Conservation (phyloP, 495 filamentous ascomycete genomes). For the Penicillium cinerascens region DNA sequence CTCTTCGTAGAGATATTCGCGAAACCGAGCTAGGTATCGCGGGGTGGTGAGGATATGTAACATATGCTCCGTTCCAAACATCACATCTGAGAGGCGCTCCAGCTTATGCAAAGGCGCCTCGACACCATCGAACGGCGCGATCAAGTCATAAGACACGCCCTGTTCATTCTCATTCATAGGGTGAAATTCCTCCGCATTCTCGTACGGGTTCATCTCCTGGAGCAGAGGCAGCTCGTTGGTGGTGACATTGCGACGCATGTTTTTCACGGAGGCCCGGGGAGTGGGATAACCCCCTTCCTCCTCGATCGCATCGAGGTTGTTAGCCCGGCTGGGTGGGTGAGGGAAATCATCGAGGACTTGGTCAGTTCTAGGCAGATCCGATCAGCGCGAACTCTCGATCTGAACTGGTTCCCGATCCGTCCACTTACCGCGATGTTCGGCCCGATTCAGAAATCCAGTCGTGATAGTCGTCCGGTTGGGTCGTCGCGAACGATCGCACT, state of each 20-base stretch:
- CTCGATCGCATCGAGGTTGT: conserved; percentile 18
- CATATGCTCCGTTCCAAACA: conserved; percentile 66
- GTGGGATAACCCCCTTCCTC: conserved; percentile 23
- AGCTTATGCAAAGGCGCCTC: conserved; percentile 41
- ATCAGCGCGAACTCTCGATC: neutral
- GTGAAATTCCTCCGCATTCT: conserved; percentile 25
- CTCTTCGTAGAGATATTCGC: conserved; percentile 65
- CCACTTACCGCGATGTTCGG: conserved; percentile 16
- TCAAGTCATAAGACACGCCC: conserved; percentile 28
- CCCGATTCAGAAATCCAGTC: conserved; percentile 26
- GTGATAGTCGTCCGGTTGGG: conserved; percentile 23
- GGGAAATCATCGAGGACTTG: conserved; percentile 26
- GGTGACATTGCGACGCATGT: conserved; percentile 22
- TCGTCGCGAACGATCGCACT: conserved; percentile 21
- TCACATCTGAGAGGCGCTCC: conserved; percentile 56
- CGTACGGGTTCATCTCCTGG: conserved; percentile 24
- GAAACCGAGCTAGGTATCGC: conserved; percentile 58
- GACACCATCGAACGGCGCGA: conserved; percentile 24
- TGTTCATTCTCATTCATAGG: conserved; percentile 27
- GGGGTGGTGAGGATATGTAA: conserved; percentile 58
- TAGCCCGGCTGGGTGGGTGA: conserved; percentile 12
- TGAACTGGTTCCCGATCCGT: neutral
- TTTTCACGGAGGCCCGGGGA: conserved; percentile 19
- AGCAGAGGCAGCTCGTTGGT: conserved; percentile 24
- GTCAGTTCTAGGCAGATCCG: conserved; percentile 12